Conservation (phyloP, 1,284 basidiomycete species). For the Chiua sp. region DNA sequence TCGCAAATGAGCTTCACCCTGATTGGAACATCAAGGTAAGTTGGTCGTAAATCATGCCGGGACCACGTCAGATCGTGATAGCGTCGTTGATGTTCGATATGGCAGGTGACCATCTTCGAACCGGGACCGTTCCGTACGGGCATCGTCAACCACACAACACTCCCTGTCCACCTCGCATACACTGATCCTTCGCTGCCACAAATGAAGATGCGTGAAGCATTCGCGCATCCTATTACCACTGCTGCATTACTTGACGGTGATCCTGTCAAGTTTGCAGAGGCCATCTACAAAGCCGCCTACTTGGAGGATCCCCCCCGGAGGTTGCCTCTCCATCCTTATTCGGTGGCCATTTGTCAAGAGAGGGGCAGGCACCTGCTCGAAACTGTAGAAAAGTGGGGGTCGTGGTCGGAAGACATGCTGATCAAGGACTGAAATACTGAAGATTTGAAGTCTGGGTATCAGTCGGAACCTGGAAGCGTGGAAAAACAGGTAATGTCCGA, state of each 20-base stretch:
- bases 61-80: too few species aligned
- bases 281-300: constrained; percentile 16
- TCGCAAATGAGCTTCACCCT: constrained; percentile 22
- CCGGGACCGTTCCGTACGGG: constrained; percentile 25
- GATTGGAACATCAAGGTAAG: constrained; percentile 30
- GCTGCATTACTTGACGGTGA: constrained; percentile 8
- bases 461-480: too few species aligned
- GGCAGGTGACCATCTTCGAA: neutral
- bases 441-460: too few species aligned
- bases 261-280: constrained; percentile 11
- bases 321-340: constrained; percentile 28
- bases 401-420: constrained; percentile 35
- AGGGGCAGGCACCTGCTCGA: constrained; percentile 22
- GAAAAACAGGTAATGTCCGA: too few species aligned
- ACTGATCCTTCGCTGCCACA: constrained; percentile 6
- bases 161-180: constrained; percentile 26
- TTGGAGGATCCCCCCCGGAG: constrained; percentile 33
- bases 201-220: neutral
- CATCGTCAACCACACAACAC: neutral
- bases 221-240: neutral
- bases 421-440: constrained; percentile 1
- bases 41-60: neutral
- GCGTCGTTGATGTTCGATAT: too few species aligned
- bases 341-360: constrained; percentile 8
- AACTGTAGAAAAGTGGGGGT: constrained; percentile 27